These are phyloP conservation scores for Canna indica DNA, from an alignment of 176 grass and related monocot species.

Conservation along the genomic window DNA sequence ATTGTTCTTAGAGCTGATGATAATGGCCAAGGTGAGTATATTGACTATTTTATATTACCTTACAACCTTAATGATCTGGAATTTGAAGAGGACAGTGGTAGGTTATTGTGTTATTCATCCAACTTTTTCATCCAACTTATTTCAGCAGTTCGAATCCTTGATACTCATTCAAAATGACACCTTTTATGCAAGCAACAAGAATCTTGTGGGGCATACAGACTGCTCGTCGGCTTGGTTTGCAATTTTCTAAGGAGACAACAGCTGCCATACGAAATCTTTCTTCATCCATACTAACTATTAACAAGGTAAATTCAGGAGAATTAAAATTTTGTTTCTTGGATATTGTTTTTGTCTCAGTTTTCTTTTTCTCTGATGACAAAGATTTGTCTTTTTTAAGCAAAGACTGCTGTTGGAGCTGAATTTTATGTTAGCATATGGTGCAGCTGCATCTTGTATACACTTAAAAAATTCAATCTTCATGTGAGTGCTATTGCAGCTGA, in stretches of 20 bases:
- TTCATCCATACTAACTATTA: conserved; percentile 41
- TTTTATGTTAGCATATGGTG: conserved; percentile 77
- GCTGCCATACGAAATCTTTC: conserved; percentile 50
- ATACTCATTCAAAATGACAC: neutral
- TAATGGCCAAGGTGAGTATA: conserved; percentile 8
- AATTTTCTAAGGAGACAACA: conserved; percentile 61
- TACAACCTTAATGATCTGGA: too few species aligned
- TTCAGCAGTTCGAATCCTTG: neutral
- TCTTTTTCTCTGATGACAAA: conserved; percentile 5
- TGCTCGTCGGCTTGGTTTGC: conserved; percentile 69
- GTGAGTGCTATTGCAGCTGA: conserved; percentile 75
- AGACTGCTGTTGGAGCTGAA: conserved; percentile 79
- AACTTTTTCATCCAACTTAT: neutral
- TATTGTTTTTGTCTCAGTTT: neutral
- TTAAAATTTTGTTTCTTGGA: neutral
- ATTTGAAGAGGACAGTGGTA: conserved; percentile 80
- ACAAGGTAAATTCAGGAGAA: conserved; percentile 29
- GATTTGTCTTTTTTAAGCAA: conserved; percentile 29
- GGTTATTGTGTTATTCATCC: conserved; percentile 22
- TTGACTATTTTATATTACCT: too few species aligned
- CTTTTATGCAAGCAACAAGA: conserved; percentile 48
- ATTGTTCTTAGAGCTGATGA: conserved; percentile 21
- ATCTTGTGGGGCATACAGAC: conserved; percentile 92
- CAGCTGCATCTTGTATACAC: conserved; percentile 53
- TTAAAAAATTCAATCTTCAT: conserved; percentile 65